Evolutionary conservation across 2,329 filamentous ascomycete species (phyloP).

Genomic region (Neopestalotiopsis rosae): DNA sequence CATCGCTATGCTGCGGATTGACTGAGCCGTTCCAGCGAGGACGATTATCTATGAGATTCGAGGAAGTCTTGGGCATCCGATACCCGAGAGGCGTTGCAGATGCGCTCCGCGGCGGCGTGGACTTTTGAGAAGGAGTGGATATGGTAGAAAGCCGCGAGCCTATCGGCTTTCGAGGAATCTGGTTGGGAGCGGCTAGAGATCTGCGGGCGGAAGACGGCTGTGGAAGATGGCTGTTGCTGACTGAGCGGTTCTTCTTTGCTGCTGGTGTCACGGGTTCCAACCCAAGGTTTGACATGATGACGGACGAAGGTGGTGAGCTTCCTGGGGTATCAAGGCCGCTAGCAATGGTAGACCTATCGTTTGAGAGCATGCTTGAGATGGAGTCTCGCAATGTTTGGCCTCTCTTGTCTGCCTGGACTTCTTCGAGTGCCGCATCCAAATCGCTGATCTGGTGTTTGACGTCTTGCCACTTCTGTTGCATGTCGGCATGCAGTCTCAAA

Average conservation of each 20-base stretch:
- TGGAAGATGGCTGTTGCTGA: constrained; percentile 52
- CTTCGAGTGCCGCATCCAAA: constrained; percentile 77
- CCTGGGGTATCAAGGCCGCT: constrained; percentile 75
- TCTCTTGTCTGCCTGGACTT: constrained; percentile 66
- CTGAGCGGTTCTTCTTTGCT: constrained; percentile 51
- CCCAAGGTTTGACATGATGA: constrained; percentile 63
- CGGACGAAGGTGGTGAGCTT: constrained; percentile 67
- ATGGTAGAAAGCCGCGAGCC: constrained; percentile 53
- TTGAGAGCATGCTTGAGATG: constrained; percentile 88
- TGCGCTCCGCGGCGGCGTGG: constrained; percentile 43
- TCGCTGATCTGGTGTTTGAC: constrained; percentile 79
- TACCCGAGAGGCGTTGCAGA: constrained; percentile 56
- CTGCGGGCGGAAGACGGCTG: constrained; percentile 46
- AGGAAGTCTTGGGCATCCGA: constrained; percentile 49
- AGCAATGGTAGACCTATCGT: constrained; percentile 73
- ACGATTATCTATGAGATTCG: constrained; percentile 56
- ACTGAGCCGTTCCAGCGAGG: constrained; percentile 77
- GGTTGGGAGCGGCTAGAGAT: constrained; percentile 47
- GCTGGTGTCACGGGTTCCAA: constrained; percentile 53
- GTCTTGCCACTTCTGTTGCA: constrained; percentile 80
- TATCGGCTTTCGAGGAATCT: constrained; percentile 46
- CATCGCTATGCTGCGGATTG: constrained; percentile 66
- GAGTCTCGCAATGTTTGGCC: constrained; percentile 87
- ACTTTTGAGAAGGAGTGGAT: constrained; percentile 36
- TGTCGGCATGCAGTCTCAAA: constrained; percentile 81